A percentile compares a stretch with the other conserved stretches of the same genome.
Conservation (phyloP, 495 filamentous ascomycete species). For the Talaromyces liani region DNA sequence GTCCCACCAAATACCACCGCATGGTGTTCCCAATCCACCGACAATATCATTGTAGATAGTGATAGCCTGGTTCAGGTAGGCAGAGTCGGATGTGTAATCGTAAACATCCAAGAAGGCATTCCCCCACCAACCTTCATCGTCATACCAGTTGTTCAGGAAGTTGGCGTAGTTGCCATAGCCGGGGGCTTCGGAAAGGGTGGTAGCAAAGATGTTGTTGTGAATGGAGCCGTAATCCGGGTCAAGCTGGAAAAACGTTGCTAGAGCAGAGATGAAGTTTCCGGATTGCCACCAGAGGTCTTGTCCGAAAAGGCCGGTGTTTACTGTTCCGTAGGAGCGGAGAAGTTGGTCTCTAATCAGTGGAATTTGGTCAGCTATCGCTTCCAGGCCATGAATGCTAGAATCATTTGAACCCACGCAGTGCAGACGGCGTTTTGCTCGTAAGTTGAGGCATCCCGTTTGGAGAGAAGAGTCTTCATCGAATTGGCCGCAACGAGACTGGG, state of each 20-base stretch:
- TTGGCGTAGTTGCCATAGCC: conserved; percentile 20
- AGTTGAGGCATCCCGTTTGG: conserved; percentile 7
- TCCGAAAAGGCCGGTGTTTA: conserved; percentile 1
- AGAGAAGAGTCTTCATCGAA: background rate
- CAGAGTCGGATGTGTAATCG: conserved; percentile 40
- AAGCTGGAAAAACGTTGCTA: conserved; percentile 4
- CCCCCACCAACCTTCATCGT: conserved; percentile 65
- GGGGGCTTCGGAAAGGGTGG: conserved; percentile 24
- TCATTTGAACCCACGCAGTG: background rate
- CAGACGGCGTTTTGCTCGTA: conserved; percentile 6
- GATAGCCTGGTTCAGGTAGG: conserved; percentile 43
- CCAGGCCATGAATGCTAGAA: background rate
- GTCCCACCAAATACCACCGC: conserved; percentile 61
- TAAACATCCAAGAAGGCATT: conserved; percentile 49
- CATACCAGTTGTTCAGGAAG: conserved; percentile 55
- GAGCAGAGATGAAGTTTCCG: conserved; percentile 2
- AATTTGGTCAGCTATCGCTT: background rate
- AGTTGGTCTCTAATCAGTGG: background rate
- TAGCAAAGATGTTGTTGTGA: conserved; percentile 21
- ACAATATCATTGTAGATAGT: conserved; percentile 53
- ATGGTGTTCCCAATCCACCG: conserved; percentile 37
- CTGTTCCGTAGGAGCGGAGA: background rate
- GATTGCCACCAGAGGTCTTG: conserved; percentile 8
- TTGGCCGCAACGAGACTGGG: conserved; percentile 1
- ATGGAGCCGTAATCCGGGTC: background rate